phyloP scores from a whole-genome alignment of 345 rosid species.

The Populus euphratica region DNA sequence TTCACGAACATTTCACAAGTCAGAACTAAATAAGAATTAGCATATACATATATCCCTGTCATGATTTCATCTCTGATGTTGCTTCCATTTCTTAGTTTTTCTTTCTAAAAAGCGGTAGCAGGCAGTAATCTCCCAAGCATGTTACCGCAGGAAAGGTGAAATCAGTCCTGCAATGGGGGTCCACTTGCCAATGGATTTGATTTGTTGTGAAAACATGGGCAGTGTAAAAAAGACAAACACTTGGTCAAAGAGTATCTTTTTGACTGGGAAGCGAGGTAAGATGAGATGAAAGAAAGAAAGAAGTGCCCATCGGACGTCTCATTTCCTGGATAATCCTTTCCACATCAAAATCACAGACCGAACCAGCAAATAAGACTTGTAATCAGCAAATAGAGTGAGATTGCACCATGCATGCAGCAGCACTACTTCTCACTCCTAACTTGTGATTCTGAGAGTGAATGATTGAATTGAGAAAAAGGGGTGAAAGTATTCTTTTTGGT shows the following conservation, averaged over 20 bases:
- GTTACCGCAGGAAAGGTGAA: neutral
- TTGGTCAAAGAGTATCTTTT: conserved; percentile 28
- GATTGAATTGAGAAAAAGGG: neutral
- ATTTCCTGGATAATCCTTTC: neutral
- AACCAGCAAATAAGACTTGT: neutral
- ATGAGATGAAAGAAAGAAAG: neutral
- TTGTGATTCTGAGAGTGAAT: neutral
- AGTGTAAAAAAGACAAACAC: conserved; percentile 17
- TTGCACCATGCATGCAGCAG: neutral
- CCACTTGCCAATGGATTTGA: neutral
- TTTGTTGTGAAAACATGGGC: neutral
- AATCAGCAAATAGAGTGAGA: neutral
- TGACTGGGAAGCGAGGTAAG: conserved; percentile 10
- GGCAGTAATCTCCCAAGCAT: neutral
- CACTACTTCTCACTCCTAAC: too few relatives aligned
- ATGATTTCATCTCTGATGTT: neutral
- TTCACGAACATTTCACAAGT: neutral
- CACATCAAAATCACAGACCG: neutral
- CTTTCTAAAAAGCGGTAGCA: too few relatives aligned
- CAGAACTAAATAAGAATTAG: neutral
- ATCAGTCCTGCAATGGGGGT: neutral
- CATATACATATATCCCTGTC: neutral
- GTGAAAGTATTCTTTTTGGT: neutral
- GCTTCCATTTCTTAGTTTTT: neutral
- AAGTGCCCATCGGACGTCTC: neutral